A percentile compares a stretch with the other conserved stretches of the same genome.
Conservation (phyloP, 495 filamentous ascomycete genomes). For the Lasiosphaeria miniovina region DNA sequence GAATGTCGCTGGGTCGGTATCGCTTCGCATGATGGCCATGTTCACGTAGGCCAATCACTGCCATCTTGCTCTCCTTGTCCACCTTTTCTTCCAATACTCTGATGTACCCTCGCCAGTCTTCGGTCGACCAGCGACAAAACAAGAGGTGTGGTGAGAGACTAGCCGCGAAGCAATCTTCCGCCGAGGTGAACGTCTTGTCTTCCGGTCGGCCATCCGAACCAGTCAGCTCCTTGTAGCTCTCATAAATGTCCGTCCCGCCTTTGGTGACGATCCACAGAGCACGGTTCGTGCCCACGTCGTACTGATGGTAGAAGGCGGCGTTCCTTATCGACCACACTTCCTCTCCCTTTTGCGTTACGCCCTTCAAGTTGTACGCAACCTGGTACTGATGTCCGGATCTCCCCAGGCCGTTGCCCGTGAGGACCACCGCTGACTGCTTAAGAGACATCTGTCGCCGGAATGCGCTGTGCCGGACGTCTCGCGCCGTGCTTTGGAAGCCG, state of each 20-base stretch:
- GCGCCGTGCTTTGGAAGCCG: slow-evolving; percentile 23
- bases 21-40: slow-evolving; percentile 16
- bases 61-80: slow-evolving; percentile 25
- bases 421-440: slow-evolving; percentile 27
- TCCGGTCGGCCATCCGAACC: slow-evolving; percentile 27
- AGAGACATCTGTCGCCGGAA: slow-evolving; percentile 27
- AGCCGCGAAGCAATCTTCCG: slow-evolving; percentile 30
- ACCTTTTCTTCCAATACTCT: slow-evolving; percentile 37
- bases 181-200: slow-evolving; percentile 24
- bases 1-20: slow-evolving; percentile 31
- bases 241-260: slow-evolving; percentile 30
- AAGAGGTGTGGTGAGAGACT: slow-evolving; percentile 35
- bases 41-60: slow-evolving; percentile 22
- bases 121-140: slow-evolving; percentile 40
- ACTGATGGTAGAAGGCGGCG: slow-evolving; percentile 43
- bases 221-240: slow-evolving; percentile 35
- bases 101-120: slow-evolving; percentile 44
- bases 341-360: slow-evolving; percentile 20
- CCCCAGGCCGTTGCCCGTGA: slow-evolving; percentile 23
- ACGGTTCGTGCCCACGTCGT: slow-evolving; percentile 38
- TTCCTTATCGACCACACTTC: slow-evolving; percentile 43
- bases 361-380: slow-evolving; percentile 42
- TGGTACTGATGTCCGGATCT: slow-evolving; percentile 39
- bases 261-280: slow-evolving; percentile 41
- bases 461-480: slow-evolving; percentile 22